These are phyloP conservation scores for Cubamyces lactineus DNA, from an alignment of 768 basidiomycete species.

Conservation along the genomic window DNA sequence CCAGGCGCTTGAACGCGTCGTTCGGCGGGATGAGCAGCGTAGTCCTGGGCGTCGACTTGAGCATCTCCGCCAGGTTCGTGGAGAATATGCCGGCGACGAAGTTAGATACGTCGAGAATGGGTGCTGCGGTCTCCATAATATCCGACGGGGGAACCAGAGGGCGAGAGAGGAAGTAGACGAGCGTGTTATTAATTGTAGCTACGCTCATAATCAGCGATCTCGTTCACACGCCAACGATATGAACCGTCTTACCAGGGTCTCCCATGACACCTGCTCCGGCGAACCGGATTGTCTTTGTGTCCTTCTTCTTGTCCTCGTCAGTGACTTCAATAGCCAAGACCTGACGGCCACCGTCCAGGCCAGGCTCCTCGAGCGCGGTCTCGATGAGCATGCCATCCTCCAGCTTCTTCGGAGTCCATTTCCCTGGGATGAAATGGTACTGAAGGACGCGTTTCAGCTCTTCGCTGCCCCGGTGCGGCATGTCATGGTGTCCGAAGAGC, in stretches of 20 bases:
- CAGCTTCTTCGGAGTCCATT: constrained; percentile 71
- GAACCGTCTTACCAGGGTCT: constrained; percentile 61
- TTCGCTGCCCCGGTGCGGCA: constrained; percentile 66
- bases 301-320: constrained; percentile 43
- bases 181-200: constrained; percentile 76
- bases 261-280: constrained; percentile 82
- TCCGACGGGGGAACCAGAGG: constrained; percentile 84
- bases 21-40: constrained; percentile 91
- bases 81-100: constrained; percentile 93
- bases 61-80: constrained; percentile 72
- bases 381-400: constrained; percentile 75
- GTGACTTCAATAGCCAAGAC: constrained; percentile 71
- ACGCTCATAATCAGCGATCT: constrained; percentile 11
- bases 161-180: constrained; percentile 89
- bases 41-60: constrained; percentile 66
- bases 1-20: constrained; percentile 84
- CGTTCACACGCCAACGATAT: background rate
- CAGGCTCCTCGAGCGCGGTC: constrained; percentile 74
- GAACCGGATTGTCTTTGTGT: constrained; percentile 67
- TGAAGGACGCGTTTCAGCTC: constrained; percentile 74
- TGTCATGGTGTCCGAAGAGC: constrained; percentile 51
- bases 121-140: constrained; percentile 78
- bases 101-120: constrained; percentile 82
- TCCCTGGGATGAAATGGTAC: constrained; percentile 92
- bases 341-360: constrained; percentile 69